Evolutionary conservation across 192 early-diverging fungal species (phyloP).

Genomic region (Spizellomyces punctatus): DNA sequence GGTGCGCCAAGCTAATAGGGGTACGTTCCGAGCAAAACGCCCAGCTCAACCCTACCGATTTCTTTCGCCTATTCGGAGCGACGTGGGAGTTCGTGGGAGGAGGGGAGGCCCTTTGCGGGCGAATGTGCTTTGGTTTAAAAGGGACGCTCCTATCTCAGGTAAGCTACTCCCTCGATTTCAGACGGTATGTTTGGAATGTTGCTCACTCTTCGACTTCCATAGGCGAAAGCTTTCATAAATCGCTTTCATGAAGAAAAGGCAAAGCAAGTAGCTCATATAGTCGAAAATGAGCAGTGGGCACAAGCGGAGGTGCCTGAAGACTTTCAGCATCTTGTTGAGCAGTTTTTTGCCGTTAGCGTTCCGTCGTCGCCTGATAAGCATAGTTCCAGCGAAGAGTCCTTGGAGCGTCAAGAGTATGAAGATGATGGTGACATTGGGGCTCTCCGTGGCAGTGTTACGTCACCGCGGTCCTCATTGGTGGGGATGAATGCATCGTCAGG

Average conservation of each 20-base stretch:
- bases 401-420: conserved; percentile 24
- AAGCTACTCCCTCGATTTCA: neutral
- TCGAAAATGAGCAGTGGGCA: conserved; percentile 97
- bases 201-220: conserved; percentile 1
- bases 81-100: conserved; percentile 83
- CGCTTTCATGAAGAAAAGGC: conserved; percentile 94
- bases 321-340: conserved; percentile 84
- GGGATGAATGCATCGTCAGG: neutral
- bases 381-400: conserved; percentile 39
- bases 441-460: conserved; percentile 3
- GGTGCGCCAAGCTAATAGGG: conserved; percentile 84
- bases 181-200: conserved; percentile 1
- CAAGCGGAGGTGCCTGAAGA: conserved; percentile 92
- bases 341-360: conserved; percentile 55
- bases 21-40: conserved; percentile 89
- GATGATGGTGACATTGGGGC: conserved; percentile 1
- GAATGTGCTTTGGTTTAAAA: conserved; percentile 89
- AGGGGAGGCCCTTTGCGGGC: conserved; percentile 77
- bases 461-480: neutral
- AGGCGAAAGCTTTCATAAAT: conserved; percentile 87
- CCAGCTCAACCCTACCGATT: conserved; percentile 82
- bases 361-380: conserved; percentile 9
- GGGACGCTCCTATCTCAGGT: conserved; percentile 85
- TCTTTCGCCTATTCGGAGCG: conserved; percentile 78
- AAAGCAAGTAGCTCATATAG: conserved; percentile 80